phyloP scores from a whole-genome alignment of 2,329 filamentous ascomycete genomes.

The Pseudogymnoascus sp. region DNA sequence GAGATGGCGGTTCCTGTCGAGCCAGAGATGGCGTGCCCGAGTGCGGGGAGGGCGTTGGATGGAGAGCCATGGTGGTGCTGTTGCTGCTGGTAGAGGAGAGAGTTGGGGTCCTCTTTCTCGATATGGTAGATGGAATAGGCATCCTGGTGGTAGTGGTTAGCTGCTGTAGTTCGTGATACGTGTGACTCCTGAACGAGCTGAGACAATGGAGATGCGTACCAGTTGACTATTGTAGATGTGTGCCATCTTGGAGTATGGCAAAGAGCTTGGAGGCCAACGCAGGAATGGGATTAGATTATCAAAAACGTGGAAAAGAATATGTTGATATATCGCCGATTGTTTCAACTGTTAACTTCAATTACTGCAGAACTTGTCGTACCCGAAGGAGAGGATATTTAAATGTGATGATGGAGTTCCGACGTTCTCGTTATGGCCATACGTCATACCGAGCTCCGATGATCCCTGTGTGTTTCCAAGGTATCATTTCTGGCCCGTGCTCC shows the following conservation, averaged over 20 bases:
- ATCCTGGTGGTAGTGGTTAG: slow-evolving; percentile 18
- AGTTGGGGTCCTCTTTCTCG: slow-evolving; percentile 32
- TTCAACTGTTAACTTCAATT: background rate
- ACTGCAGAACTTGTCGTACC: background rate
- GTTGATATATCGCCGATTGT: background rate
- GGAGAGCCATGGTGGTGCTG: slow-evolving; percentile 23
- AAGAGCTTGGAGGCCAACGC: background rate
- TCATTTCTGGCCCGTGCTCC: background rate
- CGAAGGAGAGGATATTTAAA: background rate
- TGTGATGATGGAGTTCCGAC: background rate
- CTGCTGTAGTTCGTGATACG: background rate
- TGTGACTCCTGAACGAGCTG: background rate
- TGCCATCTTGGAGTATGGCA: slow-evolving; percentile 18
- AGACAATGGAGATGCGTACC: slow-evolving; percentile 22
- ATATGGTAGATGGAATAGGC: slow-evolving; percentile 26
- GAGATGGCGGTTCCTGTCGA: slow-evolving; percentile 71
- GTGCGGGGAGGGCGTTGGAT: slow-evolving; percentile 51
- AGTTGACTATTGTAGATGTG: slow-evolving; percentile 36
- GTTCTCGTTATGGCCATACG: slow-evolving; percentile 1
- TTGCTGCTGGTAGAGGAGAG: slow-evolving; percentile 33
- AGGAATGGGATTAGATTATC: background rate
- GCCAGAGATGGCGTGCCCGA: slow-evolving; percentile 76
- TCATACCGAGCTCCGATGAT: slow-evolving; percentile 3
- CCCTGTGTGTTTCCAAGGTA: slow-evolving; percentile 3
- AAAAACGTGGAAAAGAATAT: background rate